Evolutionary conservation across 2,329 filamentous ascomycete species (phyloP), one percentile per base, ranked within the genome.

Genomic region (Chaetomiaceae sp.): DNA sequence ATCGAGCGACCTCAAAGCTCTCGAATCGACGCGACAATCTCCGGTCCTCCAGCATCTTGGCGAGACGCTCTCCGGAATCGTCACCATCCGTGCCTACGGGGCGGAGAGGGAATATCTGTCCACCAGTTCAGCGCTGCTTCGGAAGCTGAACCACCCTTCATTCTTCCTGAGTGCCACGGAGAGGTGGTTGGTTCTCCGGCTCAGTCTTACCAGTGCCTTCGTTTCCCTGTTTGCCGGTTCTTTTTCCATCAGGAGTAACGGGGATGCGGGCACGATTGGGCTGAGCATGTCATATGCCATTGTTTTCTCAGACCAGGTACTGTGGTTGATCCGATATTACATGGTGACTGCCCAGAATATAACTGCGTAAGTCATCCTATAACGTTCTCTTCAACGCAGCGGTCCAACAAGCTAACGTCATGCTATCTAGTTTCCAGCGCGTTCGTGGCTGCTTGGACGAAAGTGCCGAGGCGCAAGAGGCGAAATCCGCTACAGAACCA

Each of bases 21-120:
- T 58, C 25, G 53, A 55, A 38, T 53, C 57, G 20, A 42, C 55
- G n/a, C 31, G 43, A 25, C 51, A 56, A 5, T 54, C 55, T 46
- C 55, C 55, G 14, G 42, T 59, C 7, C 53, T 52, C 43, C 55
- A 59, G 49, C 55, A 56, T 21, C 34, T 59, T 17, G 54, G 55
- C 23, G 55, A 58, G 50, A 58, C 55, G 17, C 44, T 59, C 13
- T 35, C 50, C 8, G 57, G 57, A 19, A 51, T 47, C 39, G 54
- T 59, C 31, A 58, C 46, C 44, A 59, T 59, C 27, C 55, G 57
- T 38, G 52, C 48, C 27, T 59, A 59, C 47, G 54, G 45, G 34
- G 42, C 33, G 17, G 47, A 44, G 50, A 43, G 21, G 25, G 37
- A 37, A 13, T 50, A 43, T 53, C 40, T 44, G 46, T 35, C 39